These are phyloP conservation scores for Physocladia obscura DNA, from an alignment of 192 early-diverging fungal species.

Conservation along the genomic window DNA sequence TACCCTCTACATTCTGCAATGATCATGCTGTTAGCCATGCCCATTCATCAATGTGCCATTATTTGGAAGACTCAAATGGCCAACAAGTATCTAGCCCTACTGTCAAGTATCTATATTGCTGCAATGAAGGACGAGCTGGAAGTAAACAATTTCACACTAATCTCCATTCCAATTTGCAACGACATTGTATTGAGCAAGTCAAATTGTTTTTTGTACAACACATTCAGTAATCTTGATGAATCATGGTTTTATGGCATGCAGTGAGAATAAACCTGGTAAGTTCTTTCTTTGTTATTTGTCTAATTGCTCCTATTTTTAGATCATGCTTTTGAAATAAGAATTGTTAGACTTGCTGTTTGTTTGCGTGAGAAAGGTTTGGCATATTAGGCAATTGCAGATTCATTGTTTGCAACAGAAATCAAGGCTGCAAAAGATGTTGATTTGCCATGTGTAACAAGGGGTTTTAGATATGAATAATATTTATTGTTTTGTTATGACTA, in stretches of 20 bases:
- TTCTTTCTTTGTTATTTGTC: neutral
- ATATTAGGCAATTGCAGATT: too few species aligned
- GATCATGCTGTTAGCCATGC: neutral
- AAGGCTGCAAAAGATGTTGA: too few species aligned
- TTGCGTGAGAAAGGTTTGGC: too few species aligned
- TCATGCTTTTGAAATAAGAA: too few species aligned
- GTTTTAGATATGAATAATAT: too few species aligned
- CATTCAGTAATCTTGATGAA: neutral
- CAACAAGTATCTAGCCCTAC: neutral
- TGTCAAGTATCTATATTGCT: neutral
- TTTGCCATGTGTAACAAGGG: too few species aligned
- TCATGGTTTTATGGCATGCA: neutral
- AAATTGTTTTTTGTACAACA: neutral
- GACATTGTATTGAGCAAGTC: neutral
- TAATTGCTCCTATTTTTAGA: too few species aligned
- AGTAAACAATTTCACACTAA: neutral
- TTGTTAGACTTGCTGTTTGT: too few species aligned
- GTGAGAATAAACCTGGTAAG: neutral
- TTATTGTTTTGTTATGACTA: too few species aligned
- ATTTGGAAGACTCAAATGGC: neutral
- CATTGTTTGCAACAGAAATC: too few species aligned
- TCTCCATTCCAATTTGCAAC: neutral
- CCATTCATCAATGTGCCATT: neutral
- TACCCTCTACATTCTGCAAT: neutral
- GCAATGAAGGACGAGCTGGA: neutral